phyloP scores from a whole-genome alignment of 2,329 filamentous ascomycete species.

The Pseudogymnoascus sp. region DNA sequence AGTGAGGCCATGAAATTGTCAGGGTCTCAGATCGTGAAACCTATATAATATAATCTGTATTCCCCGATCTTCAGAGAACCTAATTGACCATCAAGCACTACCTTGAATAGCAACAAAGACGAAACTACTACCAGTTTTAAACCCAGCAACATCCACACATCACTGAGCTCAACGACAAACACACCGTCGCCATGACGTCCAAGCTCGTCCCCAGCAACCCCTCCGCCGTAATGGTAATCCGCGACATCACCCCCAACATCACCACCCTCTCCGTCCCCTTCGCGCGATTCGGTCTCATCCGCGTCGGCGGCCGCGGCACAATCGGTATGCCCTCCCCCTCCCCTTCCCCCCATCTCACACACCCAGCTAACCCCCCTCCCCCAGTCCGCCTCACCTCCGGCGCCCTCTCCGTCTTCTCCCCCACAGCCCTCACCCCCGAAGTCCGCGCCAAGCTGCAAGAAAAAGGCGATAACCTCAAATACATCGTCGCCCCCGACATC shows the following conservation, averaged over 20 bases:
- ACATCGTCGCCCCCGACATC: constrained; percentile 80
- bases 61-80: not conserved
- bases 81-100: not conserved
- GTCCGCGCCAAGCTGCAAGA: constrained; percentile 57
- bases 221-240: constrained; percentile 80
- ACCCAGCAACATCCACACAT: not conserved
- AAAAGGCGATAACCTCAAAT: constrained; percentile 66
- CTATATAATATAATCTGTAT: not conserved
- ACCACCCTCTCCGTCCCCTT: constrained; percentile 80
- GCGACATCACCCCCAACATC: constrained; percentile 71
- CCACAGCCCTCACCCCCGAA: constrained; percentile 73
- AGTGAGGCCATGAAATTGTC: not conserved
- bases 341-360: not conserved
- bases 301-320: constrained; percentile 81
- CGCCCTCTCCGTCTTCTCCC: constrained; percentile 81
- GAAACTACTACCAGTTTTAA: not conserved
- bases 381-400: constrained; percentile 72
- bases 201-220: constrained; percentile 62
- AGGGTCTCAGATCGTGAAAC: not conserved
- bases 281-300: constrained; percentile 67
- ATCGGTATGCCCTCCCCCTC: constrained; percentile 50
- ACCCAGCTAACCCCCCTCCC: constrained; percentile 15
- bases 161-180: not conserved
- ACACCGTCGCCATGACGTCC: not conserved
- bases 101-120: not conserved